These are phyloP conservation scores for Raddia distichophylla DNA, from an alignment of 176 grass and related monocot genomes.

Conservation along the genomic window DNA sequence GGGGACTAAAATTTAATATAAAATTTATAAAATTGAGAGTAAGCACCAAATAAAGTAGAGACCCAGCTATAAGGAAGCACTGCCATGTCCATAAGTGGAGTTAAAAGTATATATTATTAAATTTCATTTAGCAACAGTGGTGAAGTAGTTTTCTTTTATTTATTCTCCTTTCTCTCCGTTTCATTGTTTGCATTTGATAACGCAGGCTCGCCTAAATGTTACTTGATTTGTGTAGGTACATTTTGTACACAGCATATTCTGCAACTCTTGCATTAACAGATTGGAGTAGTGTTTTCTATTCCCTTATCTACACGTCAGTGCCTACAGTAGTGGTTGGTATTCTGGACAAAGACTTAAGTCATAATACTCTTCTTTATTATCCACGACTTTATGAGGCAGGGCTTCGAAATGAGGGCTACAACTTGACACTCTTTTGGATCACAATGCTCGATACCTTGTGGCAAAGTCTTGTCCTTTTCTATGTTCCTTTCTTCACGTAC, in stretches of 20 bases:
- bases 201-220: conserved; percentile 27
- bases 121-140: not conserved
- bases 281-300: conserved; percentile 99
- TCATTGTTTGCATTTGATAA: conserved; percentile 12
- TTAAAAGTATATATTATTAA: not conserved
- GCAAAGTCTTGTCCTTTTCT: conserved; percentile 99
- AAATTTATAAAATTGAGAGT: not conserved
- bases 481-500: conserved; percentile 94
- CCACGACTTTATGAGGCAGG: conserved; percentile 93
- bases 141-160: not conserved
- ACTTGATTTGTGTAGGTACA: conserved; percentile 69
- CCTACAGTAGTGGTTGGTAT: conserved; percentile 92
- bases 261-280: conserved; percentile 94
- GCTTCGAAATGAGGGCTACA: conserved; percentile 93
- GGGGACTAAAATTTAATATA: not conserved
- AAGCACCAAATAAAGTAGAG: not conserved
- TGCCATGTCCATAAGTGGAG: not conserved
- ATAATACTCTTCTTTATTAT: conserved; percentile 92
- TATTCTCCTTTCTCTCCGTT: not conserved
- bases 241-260: conserved; percentile 90
- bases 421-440: conserved; percentile 96
- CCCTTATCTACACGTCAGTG: conserved; percentile 95
- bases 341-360: conserved; percentile 95
- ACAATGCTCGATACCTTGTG: conserved; percentile 99
- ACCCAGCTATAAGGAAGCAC: not conserved